These are phyloP conservation scores for Metarhizium anisopliae DNA, from an alignment of 2,329 filamentous ascomycete species.

Conservation along the genomic window DNA sequence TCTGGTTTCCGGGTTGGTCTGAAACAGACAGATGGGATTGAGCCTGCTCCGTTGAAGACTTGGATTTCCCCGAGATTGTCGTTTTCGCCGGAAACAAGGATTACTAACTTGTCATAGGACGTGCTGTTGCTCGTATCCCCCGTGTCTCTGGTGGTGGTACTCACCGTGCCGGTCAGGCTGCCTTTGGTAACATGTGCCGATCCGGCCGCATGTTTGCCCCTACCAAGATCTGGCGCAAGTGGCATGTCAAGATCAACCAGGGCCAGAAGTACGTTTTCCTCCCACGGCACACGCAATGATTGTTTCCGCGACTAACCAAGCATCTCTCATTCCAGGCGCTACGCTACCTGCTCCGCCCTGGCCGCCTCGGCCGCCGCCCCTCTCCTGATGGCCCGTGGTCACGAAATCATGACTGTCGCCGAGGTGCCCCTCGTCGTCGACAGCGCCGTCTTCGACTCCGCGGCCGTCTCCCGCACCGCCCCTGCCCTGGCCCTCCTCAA, in stretches of 20 bases:
- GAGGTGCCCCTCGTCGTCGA: constrained; percentile 97
- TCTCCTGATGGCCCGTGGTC: constrained; percentile 92
- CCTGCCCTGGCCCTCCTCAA: constrained; percentile 80
- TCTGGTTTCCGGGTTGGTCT: not conserved
- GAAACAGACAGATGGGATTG: not conserved
- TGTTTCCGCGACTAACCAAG: constrained; percentile 12
- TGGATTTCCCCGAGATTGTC: too few species aligned
- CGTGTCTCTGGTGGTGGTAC: constrained; percentile 99
- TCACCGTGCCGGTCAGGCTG: constrained; percentile 99
- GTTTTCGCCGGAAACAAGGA: not conserved
- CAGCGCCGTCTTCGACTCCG: constrained; percentile 76
- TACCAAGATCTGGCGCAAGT: constrained; percentile 99
- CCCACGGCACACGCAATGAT: not conserved
- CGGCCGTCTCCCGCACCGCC: constrained; percentile 78
- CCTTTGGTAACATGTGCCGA: constrained; percentile 99
- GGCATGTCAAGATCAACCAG: constrained; percentile 99
- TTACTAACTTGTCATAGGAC: constrained; percentile 50
- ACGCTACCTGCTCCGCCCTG: constrained; percentile 93
- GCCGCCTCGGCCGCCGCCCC: constrained; percentile 92
- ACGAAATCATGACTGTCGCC: constrained; percentile 84
- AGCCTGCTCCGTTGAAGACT: not conserved
- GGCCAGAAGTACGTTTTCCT: constrained; percentile 70
- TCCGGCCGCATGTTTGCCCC: constrained; percentile 99
- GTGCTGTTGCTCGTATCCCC: constrained; percentile 99
- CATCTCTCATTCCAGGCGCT: constrained; percentile 54